phyloP scores from a whole-genome alignment of 805 yeast species.

The Schwanniomyces polymorphus region DNA sequence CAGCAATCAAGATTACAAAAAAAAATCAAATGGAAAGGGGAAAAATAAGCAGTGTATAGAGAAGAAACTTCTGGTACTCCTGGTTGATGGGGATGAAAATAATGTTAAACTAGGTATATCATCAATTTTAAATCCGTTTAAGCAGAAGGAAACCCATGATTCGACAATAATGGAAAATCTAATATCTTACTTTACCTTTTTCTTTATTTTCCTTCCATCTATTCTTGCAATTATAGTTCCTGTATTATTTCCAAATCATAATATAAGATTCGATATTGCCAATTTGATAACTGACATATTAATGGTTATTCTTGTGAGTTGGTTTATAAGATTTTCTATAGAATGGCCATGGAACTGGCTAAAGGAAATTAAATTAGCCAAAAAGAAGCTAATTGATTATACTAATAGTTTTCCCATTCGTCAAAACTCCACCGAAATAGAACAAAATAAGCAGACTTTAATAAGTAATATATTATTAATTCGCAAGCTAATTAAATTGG shows the following conservation, averaged over 20 bases:
- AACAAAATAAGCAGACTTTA: slow-evolving; percentile 3
- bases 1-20: background rate
- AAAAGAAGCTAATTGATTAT: slow-evolving; percentile 12
- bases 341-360: slow-evolving; percentile 49
- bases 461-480: slow-evolving; percentile 8
- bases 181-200: slow-evolving; percentile 18
- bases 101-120: slow-evolving; percentile 7
- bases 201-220: slow-evolving; percentile 24
- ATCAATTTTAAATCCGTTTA: slow-evolving; percentile 5
- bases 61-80: background rate
- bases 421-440: background rate
- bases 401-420: slow-evolving; percentile 7
- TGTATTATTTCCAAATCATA: slow-evolving; percentile 10
- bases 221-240: slow-evolving; percentile 24
- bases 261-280: slow-evolving; percentile 17
- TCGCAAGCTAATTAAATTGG: slow-evolving; percentile 12
- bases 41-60: background rate
- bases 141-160: slow-evolving; percentile 8
- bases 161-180: slow-evolving; percentile 5
- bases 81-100: slow-evolving; percentile 5
- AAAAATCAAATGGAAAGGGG: background rate
- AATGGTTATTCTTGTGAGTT: slow-evolving; percentile 29
- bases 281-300: slow-evolving; percentile 30
- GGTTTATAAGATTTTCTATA: slow-evolving; percentile 29
- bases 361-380: slow-evolving; percentile 18